Percentiles rank a stretch among this genome's conserved stretches.
Evolutionary conservation across 1,284 basidiomycete species (phyloP).

Genomic region (Austropuccinia psidii): DNA sequence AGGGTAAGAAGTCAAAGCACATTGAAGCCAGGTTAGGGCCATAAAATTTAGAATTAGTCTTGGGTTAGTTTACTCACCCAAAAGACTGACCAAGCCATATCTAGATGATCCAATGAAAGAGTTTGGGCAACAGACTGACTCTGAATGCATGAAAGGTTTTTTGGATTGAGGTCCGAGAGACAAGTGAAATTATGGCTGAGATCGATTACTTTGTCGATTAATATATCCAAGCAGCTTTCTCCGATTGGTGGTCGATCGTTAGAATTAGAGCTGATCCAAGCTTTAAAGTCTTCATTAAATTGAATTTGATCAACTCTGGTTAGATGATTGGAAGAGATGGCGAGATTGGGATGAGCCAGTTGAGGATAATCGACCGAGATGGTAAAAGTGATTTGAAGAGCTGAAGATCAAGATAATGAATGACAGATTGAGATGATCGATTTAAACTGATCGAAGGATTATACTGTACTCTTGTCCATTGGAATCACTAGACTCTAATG

Average conservation of each 20-base stretch:
- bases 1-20: too few species aligned
- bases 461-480: too few species aligned
- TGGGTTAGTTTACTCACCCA: too few species aligned
- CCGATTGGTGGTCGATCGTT: background rate
- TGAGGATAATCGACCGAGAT: background rate
- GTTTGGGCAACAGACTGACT: background rate
- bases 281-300: background rate
- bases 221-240: slow-evolving; percentile 4
- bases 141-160: background rate
- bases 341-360: background rate
- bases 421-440: too few species aligned
- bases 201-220: background rate
- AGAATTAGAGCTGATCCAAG: background rate
- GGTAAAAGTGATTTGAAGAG: background rate
- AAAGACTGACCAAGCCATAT: slow-evolving; percentile 22
- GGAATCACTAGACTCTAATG: too few species aligned
- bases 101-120: background rate
- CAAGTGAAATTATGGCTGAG: background rate
- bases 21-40: too few species aligned
- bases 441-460: too few species aligned
- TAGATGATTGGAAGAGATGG: background rate
- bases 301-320: background rate
- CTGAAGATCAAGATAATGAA: too few species aligned
- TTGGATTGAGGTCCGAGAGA: background rate
- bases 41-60: too few species aligned